Conservation (phyloP, 2,329 filamentous ascomycete species). For the Curvularia hawaiiensis region DNA sequence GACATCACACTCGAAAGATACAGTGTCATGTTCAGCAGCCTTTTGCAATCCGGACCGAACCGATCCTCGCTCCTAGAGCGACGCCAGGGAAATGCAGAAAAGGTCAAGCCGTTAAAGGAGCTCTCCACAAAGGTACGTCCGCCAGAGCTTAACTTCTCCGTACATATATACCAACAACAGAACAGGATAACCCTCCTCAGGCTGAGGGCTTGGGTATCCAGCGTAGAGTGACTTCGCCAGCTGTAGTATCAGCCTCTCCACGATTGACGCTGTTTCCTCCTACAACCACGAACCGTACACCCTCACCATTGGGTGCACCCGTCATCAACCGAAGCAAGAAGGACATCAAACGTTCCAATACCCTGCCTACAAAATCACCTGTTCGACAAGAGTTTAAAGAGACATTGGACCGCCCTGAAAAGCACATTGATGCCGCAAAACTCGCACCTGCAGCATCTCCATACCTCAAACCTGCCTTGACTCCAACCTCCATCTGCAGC, state of each 20-base stretch:
- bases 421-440: constrained; percentile 7
- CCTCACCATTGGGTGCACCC: constrained; percentile 32
- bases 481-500: constrained; percentile 34
- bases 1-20: constrained; percentile 83
- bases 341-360: constrained; percentile 37
- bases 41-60: constrained; percentile 59
- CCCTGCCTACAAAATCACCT: constrained; percentile 39
- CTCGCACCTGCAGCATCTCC: constrained; percentile 20
- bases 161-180: constrained; percentile 13
- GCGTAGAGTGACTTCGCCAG: constrained; percentile 43
- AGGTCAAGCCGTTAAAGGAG: constrained; percentile 40
- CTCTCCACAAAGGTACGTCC: constrained; percentile 41
- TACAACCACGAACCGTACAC: constrained; percentile 26
- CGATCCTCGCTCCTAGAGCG: constrained; percentile 39
- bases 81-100: constrained; percentile 44
- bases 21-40: constrained; percentile 86
- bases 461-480: constrained; percentile 25
- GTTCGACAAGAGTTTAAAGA: constrained; percentile 30
- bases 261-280: constrained; percentile 43
- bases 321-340: constrained; percentile 25
- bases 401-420: constrained; percentile 8
- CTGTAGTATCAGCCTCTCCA: constrained; percentile 5
- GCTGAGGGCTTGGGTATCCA: constrained; percentile 23
- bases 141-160: not conserved
- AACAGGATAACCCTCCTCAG: constrained; percentile 24